These are phyloP conservation scores for Solanum peruvianum DNA, from an alignment of 257 asterid genomes.

Conservation along the genomic window DNA sequence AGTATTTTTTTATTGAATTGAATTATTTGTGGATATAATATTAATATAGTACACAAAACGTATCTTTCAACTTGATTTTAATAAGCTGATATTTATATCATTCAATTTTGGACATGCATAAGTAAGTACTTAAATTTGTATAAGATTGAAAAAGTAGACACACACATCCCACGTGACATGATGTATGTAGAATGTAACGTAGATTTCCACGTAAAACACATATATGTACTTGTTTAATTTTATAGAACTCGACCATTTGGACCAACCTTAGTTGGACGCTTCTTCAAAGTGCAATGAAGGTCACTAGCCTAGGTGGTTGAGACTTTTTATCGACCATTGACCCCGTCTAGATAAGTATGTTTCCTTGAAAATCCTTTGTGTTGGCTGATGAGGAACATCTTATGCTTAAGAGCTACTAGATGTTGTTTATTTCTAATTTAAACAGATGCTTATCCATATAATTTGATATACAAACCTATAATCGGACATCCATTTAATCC, in stretches of 20 bases:
- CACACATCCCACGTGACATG: not conserved
- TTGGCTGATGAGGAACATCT: not conserved
- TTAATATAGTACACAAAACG: not conserved
- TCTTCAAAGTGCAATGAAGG: not conserved
- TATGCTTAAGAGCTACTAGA: not conserved
- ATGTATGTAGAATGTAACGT: not conserved
- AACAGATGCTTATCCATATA: not conserved
- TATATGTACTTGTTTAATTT: too few relatives aligned
- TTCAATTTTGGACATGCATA: too few relatives aligned
- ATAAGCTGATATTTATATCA: too few relatives aligned
- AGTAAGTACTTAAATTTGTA: too few relatives aligned
- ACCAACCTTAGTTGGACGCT: not conserved
- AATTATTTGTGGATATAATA: not conserved
- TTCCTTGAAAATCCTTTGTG: not conserved
- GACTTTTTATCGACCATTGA: conserved; percentile 3
- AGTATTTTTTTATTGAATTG: not conserved
- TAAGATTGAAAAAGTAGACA: not conserved
- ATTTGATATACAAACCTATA: too few relatives aligned
- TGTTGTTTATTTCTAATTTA: too few relatives aligned
- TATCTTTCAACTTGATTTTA: not conserved
- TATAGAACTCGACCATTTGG: not conserved
- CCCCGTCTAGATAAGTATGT: conserved; percentile 19
- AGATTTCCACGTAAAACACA: not conserved
- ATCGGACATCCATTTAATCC: not conserved
- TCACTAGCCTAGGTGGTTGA: not conserved